Conservation (phyloP, 2,329 filamentous ascomycete genomes). For the Aureobasidium sp. region DNA sequence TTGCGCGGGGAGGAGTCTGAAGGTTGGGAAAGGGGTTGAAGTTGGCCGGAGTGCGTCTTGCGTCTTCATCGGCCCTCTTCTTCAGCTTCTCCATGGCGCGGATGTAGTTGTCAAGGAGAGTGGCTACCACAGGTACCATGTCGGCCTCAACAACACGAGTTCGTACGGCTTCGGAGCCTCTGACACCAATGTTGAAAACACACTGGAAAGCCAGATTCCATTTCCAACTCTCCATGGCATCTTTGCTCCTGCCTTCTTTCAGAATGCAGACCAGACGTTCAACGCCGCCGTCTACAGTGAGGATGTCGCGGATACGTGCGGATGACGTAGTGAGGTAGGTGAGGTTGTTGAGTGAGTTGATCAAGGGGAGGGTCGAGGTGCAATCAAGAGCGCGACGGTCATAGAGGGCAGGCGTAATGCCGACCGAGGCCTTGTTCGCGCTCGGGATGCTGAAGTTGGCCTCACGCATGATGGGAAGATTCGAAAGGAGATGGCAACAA, state of each 20-base stretch:
- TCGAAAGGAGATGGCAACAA: conserved; percentile 9
- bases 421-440: conserved; percentile 98
- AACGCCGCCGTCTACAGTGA: conserved; percentile 97
- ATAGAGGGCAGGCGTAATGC: conserved; percentile 97
- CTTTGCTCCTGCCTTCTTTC: conserved; percentile 92
- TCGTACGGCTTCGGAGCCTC: conserved; percentile 86
- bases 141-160: conserved; percentile 96
- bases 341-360: conserved; percentile 98
- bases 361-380: conserved; percentile 92
- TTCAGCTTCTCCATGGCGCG: conserved; percentile 89
- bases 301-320: conserved; percentile 90
- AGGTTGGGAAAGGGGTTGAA: conserved; percentile 1
- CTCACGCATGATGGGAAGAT: conserved; percentile 74
- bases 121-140: conserved; percentile 98
- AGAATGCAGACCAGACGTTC: conserved; percentile 94
- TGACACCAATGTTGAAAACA: conserved; percentile 96
- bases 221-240: conserved; percentile 99
- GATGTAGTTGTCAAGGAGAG: conserved; percentile 97
- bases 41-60: not conserved
- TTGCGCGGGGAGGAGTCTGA: not conserved
- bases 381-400: conserved; percentile 96
- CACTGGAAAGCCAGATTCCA: conserved; percentile 99
- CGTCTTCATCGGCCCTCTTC: conserved; percentile 41
- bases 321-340: conserved; percentile 98
- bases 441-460: conserved; percentile 99